Conservation (phyloP, 805 yeast genomes). For the Debaryomyces castellii region DNA sequence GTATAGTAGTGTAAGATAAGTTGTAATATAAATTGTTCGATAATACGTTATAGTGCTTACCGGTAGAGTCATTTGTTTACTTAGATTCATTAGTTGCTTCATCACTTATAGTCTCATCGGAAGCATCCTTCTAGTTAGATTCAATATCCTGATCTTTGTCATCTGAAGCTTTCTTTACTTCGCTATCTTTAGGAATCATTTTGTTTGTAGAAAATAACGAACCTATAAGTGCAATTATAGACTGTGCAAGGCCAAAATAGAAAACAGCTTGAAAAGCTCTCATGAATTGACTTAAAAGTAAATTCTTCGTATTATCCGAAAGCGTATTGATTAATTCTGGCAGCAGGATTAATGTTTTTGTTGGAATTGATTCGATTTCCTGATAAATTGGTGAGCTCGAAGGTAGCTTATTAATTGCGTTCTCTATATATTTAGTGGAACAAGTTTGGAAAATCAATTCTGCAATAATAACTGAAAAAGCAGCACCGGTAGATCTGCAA, state of each 20-base stretch:
- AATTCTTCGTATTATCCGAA: slow-evolving; percentile 18
- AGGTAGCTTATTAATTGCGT: slow-evolving; percentile 6
- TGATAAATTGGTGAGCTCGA: slow-evolving; percentile 12
- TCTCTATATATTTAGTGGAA: slow-evolving; percentile 15
- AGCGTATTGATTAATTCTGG: slow-evolving; percentile 28
- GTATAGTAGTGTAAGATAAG: slow-evolving; percentile 8
- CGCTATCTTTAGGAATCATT: slow-evolving; percentile 37
- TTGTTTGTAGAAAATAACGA: slow-evolving; percentile 40
- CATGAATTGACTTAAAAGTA: slow-evolving; percentile 34
- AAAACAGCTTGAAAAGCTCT: slow-evolving; percentile 38
- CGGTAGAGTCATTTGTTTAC: background rate
- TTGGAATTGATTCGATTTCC: slow-evolving; percentile 11
- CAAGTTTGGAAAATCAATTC: slow-evolving; percentile 29
- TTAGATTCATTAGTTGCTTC: background rate
- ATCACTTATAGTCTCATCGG: background rate
- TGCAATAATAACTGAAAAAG: slow-evolving; percentile 29
- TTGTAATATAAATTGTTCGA: slow-evolving; percentile 1
- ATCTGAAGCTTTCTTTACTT: slow-evolving; percentile 10
- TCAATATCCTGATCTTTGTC: background rate
- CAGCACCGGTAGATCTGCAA: slow-evolving; percentile 30
- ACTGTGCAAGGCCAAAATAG: slow-evolving; percentile 38
- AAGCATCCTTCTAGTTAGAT: background rate
- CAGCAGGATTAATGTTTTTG: slow-evolving; percentile 17
- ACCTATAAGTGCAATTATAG: slow-evolving; percentile 28
- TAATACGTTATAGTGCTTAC: too few relatives aligned